A percentile compares a stretch with the other conserved stretches of the same genome.
phyloP scores from a whole-genome alignment of 1,284 basidiomycete genomes.

The Puccinia novopanici region DNA sequence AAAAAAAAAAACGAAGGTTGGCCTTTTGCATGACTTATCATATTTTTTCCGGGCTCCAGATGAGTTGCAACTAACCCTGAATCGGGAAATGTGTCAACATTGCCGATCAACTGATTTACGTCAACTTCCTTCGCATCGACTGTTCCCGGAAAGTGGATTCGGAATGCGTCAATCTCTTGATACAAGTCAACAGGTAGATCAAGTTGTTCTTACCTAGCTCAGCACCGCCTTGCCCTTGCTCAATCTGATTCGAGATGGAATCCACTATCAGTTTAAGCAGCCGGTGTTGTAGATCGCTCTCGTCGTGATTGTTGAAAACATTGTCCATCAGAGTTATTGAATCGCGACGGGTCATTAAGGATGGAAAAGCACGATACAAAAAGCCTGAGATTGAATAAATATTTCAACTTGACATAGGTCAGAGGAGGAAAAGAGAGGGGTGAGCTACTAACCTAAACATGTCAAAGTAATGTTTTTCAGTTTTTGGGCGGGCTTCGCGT shows the following conservation, averaged over 20 bases:
- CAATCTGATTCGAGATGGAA: conserved; percentile 77
- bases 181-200: conserved; percentile 57
- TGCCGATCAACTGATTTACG: conserved; percentile 89
- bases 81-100: conserved; percentile 89
- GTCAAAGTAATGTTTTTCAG: conserved; percentile 31
- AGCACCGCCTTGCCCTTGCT: conserved; percentile 70
- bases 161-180: conserved; percentile 36
- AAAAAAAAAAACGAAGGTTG: conserved; percentile 6
- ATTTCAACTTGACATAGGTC: neutral
- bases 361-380: conserved; percentile 86
- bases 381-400: conserved; percentile 66
- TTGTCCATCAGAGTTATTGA: conserved; percentile 84
- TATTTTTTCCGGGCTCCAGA: neutral
- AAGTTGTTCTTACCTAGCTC: conserved; percentile 63
- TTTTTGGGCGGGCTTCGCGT: conserved; percentile 1
- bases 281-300: conserved; percentile 71
- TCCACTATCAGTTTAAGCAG: conserved; percentile 86
- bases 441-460: conserved; percentile 37
- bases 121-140: conserved; percentile 63
- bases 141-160: neutral
- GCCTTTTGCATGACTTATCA: neutral
- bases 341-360: conserved; percentile 75
- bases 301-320: conserved; percentile 68
- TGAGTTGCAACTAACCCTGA: conserved; percentile 70
- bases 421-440: neutral